Evolutionary conservation across 345 rosid species (phyloP).

Genomic region (Noccaea bulbosa): DNA sequence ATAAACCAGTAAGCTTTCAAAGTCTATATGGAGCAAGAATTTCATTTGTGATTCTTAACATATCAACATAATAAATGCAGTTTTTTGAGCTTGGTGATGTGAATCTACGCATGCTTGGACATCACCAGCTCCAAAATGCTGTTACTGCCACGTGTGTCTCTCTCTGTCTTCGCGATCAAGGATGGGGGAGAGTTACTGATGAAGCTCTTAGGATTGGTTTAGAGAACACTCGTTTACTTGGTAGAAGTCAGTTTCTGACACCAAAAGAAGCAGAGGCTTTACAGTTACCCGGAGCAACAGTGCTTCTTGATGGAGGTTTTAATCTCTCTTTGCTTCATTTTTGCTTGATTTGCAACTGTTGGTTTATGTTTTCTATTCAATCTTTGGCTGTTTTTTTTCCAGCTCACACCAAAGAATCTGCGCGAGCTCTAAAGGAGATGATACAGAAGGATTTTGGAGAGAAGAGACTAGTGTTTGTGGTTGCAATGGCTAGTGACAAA

Average conservation of each 20-base stretch:
- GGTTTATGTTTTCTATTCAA: conserved; percentile 10
- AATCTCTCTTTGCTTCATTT: background rate
- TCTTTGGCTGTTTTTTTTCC: conserved; percentile 29
- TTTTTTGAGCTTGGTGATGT: conserved; percentile 60
- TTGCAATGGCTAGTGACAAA: conserved; percentile 93
- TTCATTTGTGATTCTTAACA: background rate
- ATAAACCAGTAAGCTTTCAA: conserved; percentile 50
- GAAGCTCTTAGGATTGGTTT: conserved; percentile 69
- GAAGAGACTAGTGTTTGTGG: conserved; percentile 59
- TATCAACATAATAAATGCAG: conserved; percentile 47
- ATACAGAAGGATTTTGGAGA: conserved; percentile 59
- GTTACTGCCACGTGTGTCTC: conserved; percentile 71
- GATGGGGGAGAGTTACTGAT: conserved; percentile 71
- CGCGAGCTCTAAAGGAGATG: conserved; percentile 67
- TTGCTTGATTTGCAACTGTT: background rate
- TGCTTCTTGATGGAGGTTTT: conserved; percentile 86
- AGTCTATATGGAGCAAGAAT: background rate
- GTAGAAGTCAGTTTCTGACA: conserved; percentile 81
- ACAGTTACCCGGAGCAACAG: conserved; percentile 64
- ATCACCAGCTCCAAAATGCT: conserved; percentile 93
- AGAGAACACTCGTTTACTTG: conserved; percentile 69
- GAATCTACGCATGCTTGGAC: conserved; percentile 72
- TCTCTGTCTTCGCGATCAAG: conserved; percentile 69
- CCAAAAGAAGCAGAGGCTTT: conserved; percentile 59
- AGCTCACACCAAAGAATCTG: conserved; percentile 97